A percentile compares a stretch with the other conserved stretches of the same genome.
These are phyloP conservation scores for Yamadazyma aaseri DNA, from an alignment of 1,139 yeast genomes.

Conservation along the genomic window DNA sequence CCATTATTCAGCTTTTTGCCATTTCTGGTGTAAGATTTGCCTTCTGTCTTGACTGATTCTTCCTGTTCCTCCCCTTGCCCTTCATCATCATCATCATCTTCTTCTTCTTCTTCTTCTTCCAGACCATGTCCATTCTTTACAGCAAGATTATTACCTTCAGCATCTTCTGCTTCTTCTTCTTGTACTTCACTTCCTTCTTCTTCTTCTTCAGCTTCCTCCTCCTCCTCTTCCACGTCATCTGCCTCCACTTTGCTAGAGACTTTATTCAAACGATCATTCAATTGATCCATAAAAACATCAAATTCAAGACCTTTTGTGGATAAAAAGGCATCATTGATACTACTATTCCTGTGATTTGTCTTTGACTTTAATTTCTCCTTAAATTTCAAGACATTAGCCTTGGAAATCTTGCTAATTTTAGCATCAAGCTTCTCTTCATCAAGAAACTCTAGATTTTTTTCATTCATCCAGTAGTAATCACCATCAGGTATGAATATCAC, in stretches of 20 bases:
- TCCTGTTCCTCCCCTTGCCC: slow-evolving; percentile 10
- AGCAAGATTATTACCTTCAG: slow-evolving; percentile 1
- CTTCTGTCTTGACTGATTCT: slow-evolving; percentile 10
- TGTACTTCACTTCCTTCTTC: slow-evolving; percentile 12
- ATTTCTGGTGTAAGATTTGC: slow-evolving; percentile 3
- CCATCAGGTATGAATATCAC: slow-evolving; percentile 52
- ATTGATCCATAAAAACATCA: slow-evolving; percentile 37
- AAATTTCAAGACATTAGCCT: slow-evolving; percentile 15
- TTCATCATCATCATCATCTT: slow-evolving; percentile 8
- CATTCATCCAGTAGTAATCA: slow-evolving; percentile 47
- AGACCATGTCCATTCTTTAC: slow-evolving; percentile 1
- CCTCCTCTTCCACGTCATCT: slow-evolving; percentile 19
- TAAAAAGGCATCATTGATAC: slow-evolving; percentile 39
- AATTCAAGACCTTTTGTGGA: slow-evolving; percentile 40
- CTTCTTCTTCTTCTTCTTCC: slow-evolving; percentile 11
- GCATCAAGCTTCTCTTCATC: slow-evolving; percentile 28
- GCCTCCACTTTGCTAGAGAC: slow-evolving; percentile 27
- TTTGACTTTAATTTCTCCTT: slow-evolving; percentile 18
- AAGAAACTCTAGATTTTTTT: slow-evolving; percentile 35
- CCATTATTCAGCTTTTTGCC: slow-evolving; percentile 5
- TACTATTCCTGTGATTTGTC: slow-evolving; percentile 21
- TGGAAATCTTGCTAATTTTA: slow-evolving; percentile 31
- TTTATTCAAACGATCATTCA: slow-evolving; percentile 30
- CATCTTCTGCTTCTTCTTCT: slow-evolving; percentile 14
- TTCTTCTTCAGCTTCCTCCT: slow-evolving; percentile 16